Evolutionary conservation across 345 rosid species (phyloP), one percentile per base, ranked within the genome.

Genomic region (Kernera saxatilis): DNA sequence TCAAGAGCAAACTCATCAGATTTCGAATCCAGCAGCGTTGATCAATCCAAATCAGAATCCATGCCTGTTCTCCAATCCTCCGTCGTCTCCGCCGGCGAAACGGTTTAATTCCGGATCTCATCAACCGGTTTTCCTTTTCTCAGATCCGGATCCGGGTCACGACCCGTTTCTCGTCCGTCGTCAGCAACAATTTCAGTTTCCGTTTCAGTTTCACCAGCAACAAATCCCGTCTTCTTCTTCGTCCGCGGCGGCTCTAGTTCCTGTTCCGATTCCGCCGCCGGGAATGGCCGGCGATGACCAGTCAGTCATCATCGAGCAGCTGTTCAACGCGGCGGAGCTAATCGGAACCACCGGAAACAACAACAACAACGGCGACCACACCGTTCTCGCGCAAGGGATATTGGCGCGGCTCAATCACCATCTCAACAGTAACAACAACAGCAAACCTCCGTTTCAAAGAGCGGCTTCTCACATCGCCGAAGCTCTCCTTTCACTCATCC

Each of bases 321-420:
- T 93, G 49, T 86, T 84, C 78, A 85, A 87, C 84, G 88, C 92
- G 37, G 87, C 93, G 79, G 98, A 93, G 84, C 87, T 93, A 65
- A 86, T 93, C 76, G 93, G 84, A 81, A 80, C 89, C 41, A 37
- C 22, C 22, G 69, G 26, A 43, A 64, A 65, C 53, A 69, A 45
- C 55, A 69, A 45, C 55, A 54, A 27, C 21, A 44, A 54, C 66
- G 73, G 72, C 73, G 88, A 88, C 75, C 86, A 88, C 63, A 78
- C 76, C 80, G 75, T 76, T 78, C 97, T 79, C 96, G 99, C 99
- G 89, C 98, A 91, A 84, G 99, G 85, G 98, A 94, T 94, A 94
- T 94, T 94, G 99, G 99, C 99, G 98, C 99, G 99, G 98, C 99
- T 94, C 98, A 94, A 94, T 94, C 99, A 94, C 81, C 93, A 88